Evolutionary conservation across 1,284 basidiomycete genomes (phyloP).

Genomic region (Apiotrichum gracile): DNA sequence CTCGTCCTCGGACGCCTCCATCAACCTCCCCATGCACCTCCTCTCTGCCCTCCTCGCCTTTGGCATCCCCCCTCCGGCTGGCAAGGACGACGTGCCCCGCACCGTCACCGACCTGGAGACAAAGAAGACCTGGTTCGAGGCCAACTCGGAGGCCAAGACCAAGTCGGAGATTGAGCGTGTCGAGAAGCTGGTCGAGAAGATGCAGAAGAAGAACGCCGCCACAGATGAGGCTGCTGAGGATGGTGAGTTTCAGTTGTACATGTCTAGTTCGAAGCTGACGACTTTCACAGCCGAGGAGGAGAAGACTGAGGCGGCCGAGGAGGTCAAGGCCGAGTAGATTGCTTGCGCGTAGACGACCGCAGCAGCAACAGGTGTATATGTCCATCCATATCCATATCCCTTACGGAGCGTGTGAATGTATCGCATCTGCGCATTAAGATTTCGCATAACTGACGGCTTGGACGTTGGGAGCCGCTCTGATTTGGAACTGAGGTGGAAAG

Average conservation of each 20-base stretch:
- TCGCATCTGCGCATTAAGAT: no score
- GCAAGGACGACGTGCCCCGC: slow-evolving; percentile 69
- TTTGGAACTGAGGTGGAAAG: no score
- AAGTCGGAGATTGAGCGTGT: slow-evolving; percentile 67
- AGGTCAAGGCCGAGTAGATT: background rate
- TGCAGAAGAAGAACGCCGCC: slow-evolving; percentile 44
- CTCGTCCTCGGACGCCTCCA: slow-evolving; percentile 45
- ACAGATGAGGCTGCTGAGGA: slow-evolving; percentile 2
- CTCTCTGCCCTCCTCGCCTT: slow-evolving; percentile 80
- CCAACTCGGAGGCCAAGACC: slow-evolving; percentile 53
- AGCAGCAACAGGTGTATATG: background rate
- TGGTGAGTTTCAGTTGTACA: background rate
- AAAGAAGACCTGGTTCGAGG: slow-evolving; percentile 91
- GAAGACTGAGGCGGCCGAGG: background rate
- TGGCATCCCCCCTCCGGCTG: slow-evolving; percentile 83
- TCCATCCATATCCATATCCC: background rate
- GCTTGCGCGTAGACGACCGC: background rate
- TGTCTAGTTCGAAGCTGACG: background rate
- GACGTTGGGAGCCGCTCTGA: no score
- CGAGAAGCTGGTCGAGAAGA: slow-evolving; percentile 52
- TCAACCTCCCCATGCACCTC: slow-evolving; percentile 79
- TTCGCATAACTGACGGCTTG: no score
- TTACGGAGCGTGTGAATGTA: no score
- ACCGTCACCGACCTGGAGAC: slow-evolving; percentile 84
- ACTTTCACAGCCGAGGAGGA: background rate